Conservation (phyloP, 177 flowering plant species). For the Vitis hybrid region DNA sequence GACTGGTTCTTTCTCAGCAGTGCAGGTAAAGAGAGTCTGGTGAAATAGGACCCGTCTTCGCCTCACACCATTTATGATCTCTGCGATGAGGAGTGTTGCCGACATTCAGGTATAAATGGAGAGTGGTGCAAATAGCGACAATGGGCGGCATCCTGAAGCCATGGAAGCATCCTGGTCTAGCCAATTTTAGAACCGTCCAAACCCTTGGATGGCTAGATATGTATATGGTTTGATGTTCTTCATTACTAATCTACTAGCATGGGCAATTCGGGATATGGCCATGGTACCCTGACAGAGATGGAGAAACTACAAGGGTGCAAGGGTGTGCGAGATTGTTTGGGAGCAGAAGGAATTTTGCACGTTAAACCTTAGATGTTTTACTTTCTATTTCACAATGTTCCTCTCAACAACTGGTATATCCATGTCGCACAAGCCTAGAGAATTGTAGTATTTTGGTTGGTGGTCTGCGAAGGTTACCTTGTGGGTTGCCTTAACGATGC, state of each 20-base stretch:
- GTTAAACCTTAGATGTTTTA: neutral
- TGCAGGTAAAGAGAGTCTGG: neutral
- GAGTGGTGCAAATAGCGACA: conserved; percentile 16
- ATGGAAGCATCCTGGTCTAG: conserved; percentile 47
- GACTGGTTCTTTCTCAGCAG: neutral
- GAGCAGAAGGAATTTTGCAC: conserved; percentile 25
- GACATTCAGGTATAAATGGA: conserved; percentile 22
- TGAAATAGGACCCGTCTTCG: neutral
- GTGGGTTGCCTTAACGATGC: conserved; percentile 43
- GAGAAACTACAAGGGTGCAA: conserved; percentile 59
- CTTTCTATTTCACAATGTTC: conserved; percentile 75
- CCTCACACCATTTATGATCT: conserved; percentile 3
- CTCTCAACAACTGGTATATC: conserved; percentile 70
- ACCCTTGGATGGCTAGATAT: conserved; percentile 92
- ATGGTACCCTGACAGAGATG: conserved; percentile 42
- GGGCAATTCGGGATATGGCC: conserved; percentile 86
- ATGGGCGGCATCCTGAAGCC: conserved; percentile 16
- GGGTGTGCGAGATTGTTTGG: conserved; percentile 63
- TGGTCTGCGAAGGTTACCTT: conserved; percentile 68
- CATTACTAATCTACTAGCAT: conserved; percentile 56
- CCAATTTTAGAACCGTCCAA: conserved; percentile 59
- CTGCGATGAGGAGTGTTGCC: conserved; percentile 16
- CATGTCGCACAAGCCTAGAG: conserved; percentile 50
- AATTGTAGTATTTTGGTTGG: conserved; percentile 87
- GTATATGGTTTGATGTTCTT: conserved; percentile 72